Base-by-base conservation (phyloP, 2,329 filamentous ascomycete genomes). In the Cercospora brassicicola region DNA sequence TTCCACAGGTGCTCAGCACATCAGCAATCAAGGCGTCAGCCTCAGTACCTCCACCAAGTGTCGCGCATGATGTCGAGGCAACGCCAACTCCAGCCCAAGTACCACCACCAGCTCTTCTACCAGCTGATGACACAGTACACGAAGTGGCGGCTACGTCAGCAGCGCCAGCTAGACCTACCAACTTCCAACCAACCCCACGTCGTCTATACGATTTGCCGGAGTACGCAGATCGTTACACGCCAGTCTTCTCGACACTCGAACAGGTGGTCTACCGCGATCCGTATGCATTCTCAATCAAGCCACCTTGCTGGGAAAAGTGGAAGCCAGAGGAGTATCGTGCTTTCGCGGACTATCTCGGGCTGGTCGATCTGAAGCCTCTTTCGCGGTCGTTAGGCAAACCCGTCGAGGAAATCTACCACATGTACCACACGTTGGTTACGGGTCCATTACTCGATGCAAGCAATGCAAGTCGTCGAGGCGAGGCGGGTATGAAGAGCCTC, bases 281-380 rank as follows among this genome's bases (percentile, higher is more conserved):
- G 9, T 55, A 62, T 9, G 71, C 65, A 33, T 74, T 75, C 68
- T 64, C 62, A 23, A 48, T 73, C 57, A 72, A 73, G 53, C 71
- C 73, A 4, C 67, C 72, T 6, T 72, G 48, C 64, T 75, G 72
- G 71, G n/a, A 66, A 6, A 64, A 70, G 59, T 76, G 74, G 74
- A 63, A 57, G 0, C 15, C 59, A 0, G 1, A 23, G 8, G 63
- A 67, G 3, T 75, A 75, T 59, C 55, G 53, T 15, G 10, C 39
- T 36, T 60, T 76, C 53, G 69, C 67, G 11, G 45, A 68, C 3
- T 48, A 70, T 10, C 60, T 70, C 5, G 39, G 57, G 23, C 63
- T 62, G 10, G 67, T 74, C 63, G 69, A 75, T 53, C 66, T 69
- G 11, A 36, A 55, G 0, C 67, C 68, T 2, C 64, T 74, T 62